phyloP scores from a whole-genome alignment of 768 basidiomycete species.

The Amanita fuliginea region DNA sequence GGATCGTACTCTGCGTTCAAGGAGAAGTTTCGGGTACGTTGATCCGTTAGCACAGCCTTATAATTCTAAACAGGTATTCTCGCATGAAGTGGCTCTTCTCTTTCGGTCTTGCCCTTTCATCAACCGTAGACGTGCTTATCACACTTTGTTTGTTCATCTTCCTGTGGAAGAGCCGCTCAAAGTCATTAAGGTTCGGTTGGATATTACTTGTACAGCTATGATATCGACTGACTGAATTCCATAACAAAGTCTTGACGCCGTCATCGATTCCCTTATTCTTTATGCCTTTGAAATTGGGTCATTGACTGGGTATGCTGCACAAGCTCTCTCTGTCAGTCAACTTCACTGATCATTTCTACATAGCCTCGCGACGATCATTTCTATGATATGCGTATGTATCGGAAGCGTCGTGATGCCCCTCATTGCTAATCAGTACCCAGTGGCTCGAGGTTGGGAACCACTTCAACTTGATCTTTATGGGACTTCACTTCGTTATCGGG shows the following conservation, averaged over 20 bases:
- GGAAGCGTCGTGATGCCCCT: background rate
- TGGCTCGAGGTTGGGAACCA: constrained; percentile 36
- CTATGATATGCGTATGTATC: constrained; percentile 36
- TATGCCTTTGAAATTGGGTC: constrained; percentile 33
- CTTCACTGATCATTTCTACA: background rate
- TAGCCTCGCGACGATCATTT: constrained; percentile 32
- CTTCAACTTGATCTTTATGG: constrained; percentile 37
- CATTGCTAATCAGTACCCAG: constrained; percentile 13
- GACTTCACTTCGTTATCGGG: constrained; percentile 36
- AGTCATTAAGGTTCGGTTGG: constrained; percentile 17
- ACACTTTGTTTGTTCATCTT: constrained; percentile 23
- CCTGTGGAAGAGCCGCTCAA: constrained; percentile 19
- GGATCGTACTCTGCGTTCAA: constrained; percentile 12
- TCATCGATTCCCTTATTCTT: constrained; percentile 27
- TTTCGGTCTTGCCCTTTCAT: constrained; percentile 30
- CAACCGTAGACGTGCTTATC: constrained; percentile 25
- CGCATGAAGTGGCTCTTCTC: constrained; percentile 29
- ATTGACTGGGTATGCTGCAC: constrained; percentile 22
- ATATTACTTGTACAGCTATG: background rate
- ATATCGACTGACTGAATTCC: background rate
- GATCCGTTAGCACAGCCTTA: background rate
- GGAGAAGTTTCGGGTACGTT: constrained; percentile 10
- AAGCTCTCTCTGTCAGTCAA: background rate
- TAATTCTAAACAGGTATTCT: background rate
- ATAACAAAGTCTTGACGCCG: constrained; percentile 20